Evolutionary conservation across 495 filamentous ascomycete species (phyloP), one percentile per base, ranked within the genome.

Genomic region (Xylaria bambusicola): DNA sequence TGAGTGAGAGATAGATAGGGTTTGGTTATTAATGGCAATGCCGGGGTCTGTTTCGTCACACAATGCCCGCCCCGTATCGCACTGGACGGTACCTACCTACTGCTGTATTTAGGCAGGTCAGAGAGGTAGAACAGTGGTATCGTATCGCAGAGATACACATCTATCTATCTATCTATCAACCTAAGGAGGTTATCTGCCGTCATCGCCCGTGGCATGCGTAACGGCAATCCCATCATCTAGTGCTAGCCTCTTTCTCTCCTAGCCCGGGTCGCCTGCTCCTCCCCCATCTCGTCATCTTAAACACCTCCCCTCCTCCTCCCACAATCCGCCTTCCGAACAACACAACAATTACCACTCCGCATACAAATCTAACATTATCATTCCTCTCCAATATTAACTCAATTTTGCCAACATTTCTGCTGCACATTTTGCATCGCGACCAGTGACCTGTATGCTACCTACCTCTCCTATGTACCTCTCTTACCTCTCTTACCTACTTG

Each of bases 231-330:
- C 15, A 33, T 6, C 3, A 46, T 26, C 17, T 26, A 8, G 42
- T 46, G 23, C 42, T 46, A 46, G 23, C 8, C 42, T 26, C 42
- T 46, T 46, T 46, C 42, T 46, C 42, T 45, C 23, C 41, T 60
- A 60, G 57, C 57, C 29, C 21, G 17, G 49, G 23, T 26, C 21
- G 3, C 40, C 49, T 53, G 46, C 41, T 51, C 31, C 57, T 47
- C 46, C 56, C 57, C 56, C 57, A 60, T 53, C 57, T 60, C 57
- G 57, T 60, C 57, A 53, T 60, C 57, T 47, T 47, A 47, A 60
- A 47, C 57, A 52, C 41, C 49, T 36, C 57, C 57, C 48, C 57
- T 59, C 47, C 57, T 59, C 47, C 38, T 60, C 57, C 57, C 57
- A 60, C 57, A 60, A 60, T 40, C 56, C 38, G 47, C 36, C 27